Evolutionary conservation across 2,329 filamentous ascomycete species (phyloP).

Genomic region (Biscogniauxia sp.): DNA sequence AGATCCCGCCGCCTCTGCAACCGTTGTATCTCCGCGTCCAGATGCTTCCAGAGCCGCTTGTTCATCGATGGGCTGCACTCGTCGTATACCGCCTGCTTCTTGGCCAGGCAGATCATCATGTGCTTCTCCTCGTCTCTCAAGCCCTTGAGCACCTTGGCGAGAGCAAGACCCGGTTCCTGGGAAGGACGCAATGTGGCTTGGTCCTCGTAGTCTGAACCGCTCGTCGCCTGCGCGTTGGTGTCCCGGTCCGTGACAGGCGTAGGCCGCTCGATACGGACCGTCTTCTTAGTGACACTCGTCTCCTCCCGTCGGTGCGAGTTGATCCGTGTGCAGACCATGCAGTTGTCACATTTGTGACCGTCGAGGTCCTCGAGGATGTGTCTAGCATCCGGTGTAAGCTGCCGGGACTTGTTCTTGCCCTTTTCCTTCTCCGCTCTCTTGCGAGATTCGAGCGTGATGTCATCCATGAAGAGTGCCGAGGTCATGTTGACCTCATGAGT

Average conservation of each 20-base stretch:
- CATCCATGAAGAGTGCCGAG: conserved; percentile 57
- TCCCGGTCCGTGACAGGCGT: conserved; percentile 64
- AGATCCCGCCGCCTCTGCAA: conserved; percentile 64
- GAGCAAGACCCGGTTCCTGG: conserved; percentile 67
- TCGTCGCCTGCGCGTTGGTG: conserved; percentile 37
- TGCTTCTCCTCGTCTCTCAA: conserved; percentile 78
- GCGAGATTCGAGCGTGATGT: conserved; percentile 49
- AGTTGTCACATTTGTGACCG: conserved; percentile 55
- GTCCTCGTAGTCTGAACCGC: conserved; percentile 42
- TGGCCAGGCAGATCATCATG: conserved; percentile 66
- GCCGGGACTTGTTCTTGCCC: conserved; percentile 32
- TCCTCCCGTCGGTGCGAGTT: conserved; percentile 36
- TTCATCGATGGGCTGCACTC: conserved; percentile 64
- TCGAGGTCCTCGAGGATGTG: conserved; percentile 50
- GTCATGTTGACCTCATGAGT: conserved; percentile 53
- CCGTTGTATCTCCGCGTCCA: conserved; percentile 60
- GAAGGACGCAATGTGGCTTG: conserved; percentile 62
- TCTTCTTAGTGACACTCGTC: conserved; percentile 51
- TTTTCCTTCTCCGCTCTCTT: conserved; percentile 19
- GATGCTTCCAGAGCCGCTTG: conserved; percentile 59
- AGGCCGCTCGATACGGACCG: conserved; percentile 60
- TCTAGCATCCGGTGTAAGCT: conserved; percentile 51
- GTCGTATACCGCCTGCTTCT: conserved; percentile 62
- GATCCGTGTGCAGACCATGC: conserved; percentile 56
- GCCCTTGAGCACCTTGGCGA: conserved; percentile 80